Percentiles rank a stretch among this genome's conserved stretches.
Conservation (phyloP, 2,329 filamentous ascomycete genomes). For the Penicillium sp. region DNA sequence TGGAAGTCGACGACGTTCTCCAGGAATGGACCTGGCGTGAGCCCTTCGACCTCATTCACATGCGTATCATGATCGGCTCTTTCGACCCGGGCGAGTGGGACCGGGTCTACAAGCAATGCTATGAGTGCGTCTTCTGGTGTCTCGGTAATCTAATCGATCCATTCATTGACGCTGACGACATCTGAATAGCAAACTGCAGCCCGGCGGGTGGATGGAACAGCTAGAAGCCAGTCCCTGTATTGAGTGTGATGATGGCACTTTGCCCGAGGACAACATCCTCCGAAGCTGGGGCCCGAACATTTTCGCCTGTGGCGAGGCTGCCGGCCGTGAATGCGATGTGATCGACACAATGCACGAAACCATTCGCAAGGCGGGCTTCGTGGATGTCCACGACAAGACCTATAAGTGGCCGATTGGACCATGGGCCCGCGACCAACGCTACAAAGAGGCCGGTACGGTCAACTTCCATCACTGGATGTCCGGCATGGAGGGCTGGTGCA, state of each 20-base stretch:
- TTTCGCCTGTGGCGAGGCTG: constrained; percentile 15
- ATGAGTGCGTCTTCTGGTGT: constrained; percentile 10
- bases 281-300: constrained; percentile 14
- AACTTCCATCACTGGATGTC: constrained; percentile 25
- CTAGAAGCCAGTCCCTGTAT: constrained; percentile 14
- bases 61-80: constrained; percentile 18
- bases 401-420: constrained; percentile 30
- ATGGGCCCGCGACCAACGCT: constrained; percentile 27
- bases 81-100: constrained; percentile 16
- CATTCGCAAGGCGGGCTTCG: constrained; percentile 31
- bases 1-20: constrained; percentile 26
- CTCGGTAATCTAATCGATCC: background rate
- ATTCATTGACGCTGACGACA: background rate
- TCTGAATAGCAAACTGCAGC: constrained; percentile 12
- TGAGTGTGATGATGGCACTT: constrained; percentile 14
- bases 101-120: constrained; percentile 14
- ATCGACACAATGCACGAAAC: constrained; percentile 20
- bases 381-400: constrained; percentile 28
- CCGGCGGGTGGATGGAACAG: constrained; percentile 23
- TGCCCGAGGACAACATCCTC: constrained; percentile 14
- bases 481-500: constrained; percentile 28
- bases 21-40: constrained; percentile 22
- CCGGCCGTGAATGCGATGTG: constrained; percentile 21
- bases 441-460: constrained; percentile 40
- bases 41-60: constrained; percentile 25